These are phyloP conservation scores for Trichophyton verrucosum DNA, from an alignment of 2,329 filamentous ascomycete species.

Conservation along the genomic window DNA sequence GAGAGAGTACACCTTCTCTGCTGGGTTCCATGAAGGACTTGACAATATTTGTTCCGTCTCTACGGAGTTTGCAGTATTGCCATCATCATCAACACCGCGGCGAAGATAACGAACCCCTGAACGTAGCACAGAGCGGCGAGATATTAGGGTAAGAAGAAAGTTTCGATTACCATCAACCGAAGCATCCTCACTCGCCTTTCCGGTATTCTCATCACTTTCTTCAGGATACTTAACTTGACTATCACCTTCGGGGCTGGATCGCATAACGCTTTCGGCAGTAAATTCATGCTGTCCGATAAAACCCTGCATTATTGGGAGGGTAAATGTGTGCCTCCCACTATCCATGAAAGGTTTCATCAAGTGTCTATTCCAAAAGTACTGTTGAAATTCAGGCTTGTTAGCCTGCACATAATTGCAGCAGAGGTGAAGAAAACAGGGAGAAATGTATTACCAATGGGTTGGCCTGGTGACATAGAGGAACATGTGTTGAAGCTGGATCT, in stretches of 20 bases:
- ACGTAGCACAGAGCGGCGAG: slow-evolving; percentile 72
- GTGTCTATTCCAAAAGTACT: slow-evolving; percentile 85
- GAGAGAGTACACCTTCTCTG: slow-evolving; percentile 62
- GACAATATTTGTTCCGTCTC: slow-evolving; percentile 94
- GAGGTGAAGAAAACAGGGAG: neutral
- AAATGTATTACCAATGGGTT: slow-evolving; percentile 50
- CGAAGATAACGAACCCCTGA: slow-evolving; percentile 83
- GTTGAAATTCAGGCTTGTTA: slow-evolving; percentile 4
- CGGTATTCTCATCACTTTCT: slow-evolving; percentile 26
- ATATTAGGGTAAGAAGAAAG: slow-evolving; percentile 79
- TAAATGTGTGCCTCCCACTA: slow-evolving; percentile 55
- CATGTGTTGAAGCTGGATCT: slow-evolving; percentile 30
- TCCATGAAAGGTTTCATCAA: slow-evolving; percentile 62
- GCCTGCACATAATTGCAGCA: neutral
- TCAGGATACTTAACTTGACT: neutral
- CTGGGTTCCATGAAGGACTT: slow-evolving; percentile 50
- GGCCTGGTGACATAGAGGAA: slow-evolving; percentile 58
- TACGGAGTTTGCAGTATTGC: slow-evolving; percentile 76
- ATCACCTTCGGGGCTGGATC: slow-evolving; percentile 9
- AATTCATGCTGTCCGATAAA: slow-evolving; percentile 84
- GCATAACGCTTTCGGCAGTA: slow-evolving; percentile 44
- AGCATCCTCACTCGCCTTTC: slow-evolving; percentile 14
- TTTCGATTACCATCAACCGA: slow-evolving; percentile 26
- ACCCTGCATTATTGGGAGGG: slow-evolving; percentile 79
- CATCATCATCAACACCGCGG: slow-evolving; percentile 79